These are phyloP conservation scores for Fusarium sp. DNA, from an alignment of 2,329 filamentous ascomycete genomes.

Conservation along the genomic window DNA sequence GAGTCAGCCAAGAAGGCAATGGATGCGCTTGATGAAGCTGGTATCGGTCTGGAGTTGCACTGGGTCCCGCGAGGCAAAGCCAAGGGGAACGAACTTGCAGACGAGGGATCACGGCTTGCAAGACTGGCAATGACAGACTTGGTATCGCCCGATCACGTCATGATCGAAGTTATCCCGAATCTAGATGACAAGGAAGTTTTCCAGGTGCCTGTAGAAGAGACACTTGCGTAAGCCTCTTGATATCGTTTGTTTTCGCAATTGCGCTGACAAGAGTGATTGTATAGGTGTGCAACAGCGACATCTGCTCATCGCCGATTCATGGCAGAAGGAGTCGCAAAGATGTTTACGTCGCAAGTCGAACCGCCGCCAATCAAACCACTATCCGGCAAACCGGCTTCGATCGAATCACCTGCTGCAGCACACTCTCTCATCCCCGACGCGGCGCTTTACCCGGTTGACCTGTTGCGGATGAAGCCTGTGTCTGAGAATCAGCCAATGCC, in stretches of 20 bases:
- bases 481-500: not conserved
- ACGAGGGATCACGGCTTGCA: conserved; percentile 8
- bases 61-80: conserved; percentile 29
- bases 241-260: not conserved
- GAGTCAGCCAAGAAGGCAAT: not conserved
- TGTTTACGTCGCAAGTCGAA: not conserved
- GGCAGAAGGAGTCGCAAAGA: not conserved
- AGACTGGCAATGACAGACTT: not conserved
- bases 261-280: not conserved
- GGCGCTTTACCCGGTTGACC: not conserved
- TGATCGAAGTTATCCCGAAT: conserved; percentile 5
- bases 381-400: not conserved
- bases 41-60: conserved; percentile 25
- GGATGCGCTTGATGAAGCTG: not conserved
- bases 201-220: not conserved
- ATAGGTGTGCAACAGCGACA: not conserved
- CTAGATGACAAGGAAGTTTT: not conserved
- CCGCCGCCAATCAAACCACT: not conserved
- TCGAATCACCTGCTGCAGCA: not conserved
- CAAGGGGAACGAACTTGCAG: conserved; percentile 22
- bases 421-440: not conserved
- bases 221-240: not conserved
- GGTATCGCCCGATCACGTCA: not conserved
- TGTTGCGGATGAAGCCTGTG: not conserved
- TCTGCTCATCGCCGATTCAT: not conserved